Evolutionary conservation across 2,329 filamentous ascomycete genomes (phyloP).

Genomic region (Colletotrichum liriopes): DNA sequence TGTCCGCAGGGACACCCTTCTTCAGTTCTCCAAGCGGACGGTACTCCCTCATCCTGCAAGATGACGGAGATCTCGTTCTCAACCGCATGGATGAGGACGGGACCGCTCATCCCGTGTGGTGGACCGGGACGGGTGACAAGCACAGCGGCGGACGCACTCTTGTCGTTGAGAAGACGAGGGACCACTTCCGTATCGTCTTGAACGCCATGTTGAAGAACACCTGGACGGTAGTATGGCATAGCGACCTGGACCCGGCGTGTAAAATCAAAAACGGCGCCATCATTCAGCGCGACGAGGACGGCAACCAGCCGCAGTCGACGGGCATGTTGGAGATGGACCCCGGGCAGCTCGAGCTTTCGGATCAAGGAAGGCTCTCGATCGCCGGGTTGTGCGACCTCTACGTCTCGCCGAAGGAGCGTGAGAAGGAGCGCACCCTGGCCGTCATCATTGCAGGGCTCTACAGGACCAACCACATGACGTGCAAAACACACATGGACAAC

Average conservation of each 20-base stretch:
- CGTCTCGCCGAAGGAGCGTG: constrained; percentile 28
- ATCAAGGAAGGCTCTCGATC: constrained; percentile 36
- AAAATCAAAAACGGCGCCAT: neutral
- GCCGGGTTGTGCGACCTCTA: constrained; percentile 40
- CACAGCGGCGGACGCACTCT: constrained; percentile 26
- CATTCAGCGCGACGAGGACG: neutral
- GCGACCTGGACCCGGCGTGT: constrained; percentile 36
- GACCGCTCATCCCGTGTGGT: constrained; percentile 35
- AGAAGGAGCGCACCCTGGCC: constrained; percentile 39
- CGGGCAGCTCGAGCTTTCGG: constrained; percentile 37
- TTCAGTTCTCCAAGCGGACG: constrained; percentile 36
- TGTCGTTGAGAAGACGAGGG: constrained; percentile 15
- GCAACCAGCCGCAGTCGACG: neutral
- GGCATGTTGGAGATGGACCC: neutral
- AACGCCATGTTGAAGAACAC: constrained; percentile 32
- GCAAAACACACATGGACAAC: constrained; percentile 35
- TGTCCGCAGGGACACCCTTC: constrained; percentile 24
- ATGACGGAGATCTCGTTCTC: constrained; percentile 42
- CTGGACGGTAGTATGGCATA: constrained; percentile 41
- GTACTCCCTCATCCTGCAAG: constrained; percentile 34
- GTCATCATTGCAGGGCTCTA: constrained; percentile 42
- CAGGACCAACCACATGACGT: constrained; percentile 29
- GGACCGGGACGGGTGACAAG: constrained; percentile 39
- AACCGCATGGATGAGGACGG: constrained; percentile 22
- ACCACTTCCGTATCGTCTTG: constrained; percentile 23